Percentiles rank a stretch among this genome's conserved stretches.
Conservation (phyloP, 768 basidiomycete genomes). For the Auriculariales sp. region DNA sequence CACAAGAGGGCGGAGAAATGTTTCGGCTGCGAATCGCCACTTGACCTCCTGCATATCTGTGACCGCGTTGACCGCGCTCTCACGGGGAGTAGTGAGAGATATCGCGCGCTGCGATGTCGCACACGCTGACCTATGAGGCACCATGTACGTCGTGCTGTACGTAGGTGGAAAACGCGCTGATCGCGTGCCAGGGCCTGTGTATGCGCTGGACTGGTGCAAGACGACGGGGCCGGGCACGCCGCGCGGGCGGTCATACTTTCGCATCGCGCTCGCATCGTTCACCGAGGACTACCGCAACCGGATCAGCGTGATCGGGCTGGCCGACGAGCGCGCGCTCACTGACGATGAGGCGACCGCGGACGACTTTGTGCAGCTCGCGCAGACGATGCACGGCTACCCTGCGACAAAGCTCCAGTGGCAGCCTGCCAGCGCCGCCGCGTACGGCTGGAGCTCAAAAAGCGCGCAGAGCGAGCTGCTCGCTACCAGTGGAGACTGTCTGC, state of each 20-base stretch:
- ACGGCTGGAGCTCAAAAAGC: constrained; percentile 56
- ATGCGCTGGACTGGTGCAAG: constrained; percentile 82
- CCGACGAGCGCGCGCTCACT: constrained; percentile 77
- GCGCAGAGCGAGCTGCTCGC: constrained; percentile 69
- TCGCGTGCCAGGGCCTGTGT: constrained; percentile 55
- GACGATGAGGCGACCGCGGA: constrained; percentile 37
- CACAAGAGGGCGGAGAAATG: too few relatives aligned
- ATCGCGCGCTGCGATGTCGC: constrained; percentile 32
- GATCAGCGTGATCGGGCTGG: constrained; percentile 63
- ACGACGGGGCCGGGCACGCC: constrained; percentile 56
- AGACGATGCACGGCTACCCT: constrained; percentile 80
- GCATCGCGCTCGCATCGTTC: constrained; percentile 76
- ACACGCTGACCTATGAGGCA: constrained; percentile 72
- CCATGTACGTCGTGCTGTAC: constrained; percentile 43
- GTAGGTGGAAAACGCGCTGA: constrained; percentile 3
- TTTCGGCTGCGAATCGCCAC: too few relatives aligned
- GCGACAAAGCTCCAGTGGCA: constrained; percentile 92
- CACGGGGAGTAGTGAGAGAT: too few relatives aligned
- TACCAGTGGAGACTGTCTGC: constrained; percentile 84
- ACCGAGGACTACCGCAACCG: constrained; percentile 73
- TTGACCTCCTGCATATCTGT: too few relatives aligned
- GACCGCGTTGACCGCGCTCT: too few relatives aligned
- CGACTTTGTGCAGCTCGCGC: constrained; percentile 77
- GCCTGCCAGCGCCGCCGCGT: constrained; percentile 50
- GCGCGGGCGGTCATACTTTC: constrained; percentile 64